Evolutionary conservation across 495 filamentous ascomycete species (phyloP).

Genomic region (Staphylotrichum longicolle): DNA sequence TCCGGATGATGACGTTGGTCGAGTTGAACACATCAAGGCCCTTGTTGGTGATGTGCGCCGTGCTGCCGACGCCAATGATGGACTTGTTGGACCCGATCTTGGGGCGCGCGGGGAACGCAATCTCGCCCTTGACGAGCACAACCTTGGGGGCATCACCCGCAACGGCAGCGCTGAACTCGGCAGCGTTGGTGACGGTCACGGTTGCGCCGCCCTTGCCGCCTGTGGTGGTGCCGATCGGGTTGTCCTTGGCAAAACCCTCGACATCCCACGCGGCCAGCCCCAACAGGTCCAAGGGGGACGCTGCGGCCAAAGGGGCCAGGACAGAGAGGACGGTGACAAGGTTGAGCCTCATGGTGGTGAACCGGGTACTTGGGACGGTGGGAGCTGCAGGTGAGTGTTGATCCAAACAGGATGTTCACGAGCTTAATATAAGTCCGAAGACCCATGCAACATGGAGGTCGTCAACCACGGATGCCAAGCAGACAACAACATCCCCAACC

Average conservation of each 20-base stretch:
- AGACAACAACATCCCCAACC: background rate
- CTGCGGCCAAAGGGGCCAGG: conserved; percentile 1
- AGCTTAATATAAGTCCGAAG: conserved; percentile 5
- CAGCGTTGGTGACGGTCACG: conserved; percentile 55
- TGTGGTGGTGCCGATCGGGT: conserved; percentile 49
- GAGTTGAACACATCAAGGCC: conserved; percentile 47
- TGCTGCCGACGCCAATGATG: conserved; percentile 49
- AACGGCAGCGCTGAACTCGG: conserved; percentile 49
- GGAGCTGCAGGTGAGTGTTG: background rate
- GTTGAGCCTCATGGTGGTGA: conserved; percentile 19
- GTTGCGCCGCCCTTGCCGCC: conserved; percentile 57
- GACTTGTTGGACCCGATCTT: conserved; percentile 54
- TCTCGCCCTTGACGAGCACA: conserved; percentile 47
- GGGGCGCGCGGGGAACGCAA: conserved; percentile 43
- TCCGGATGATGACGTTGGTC: conserved; percentile 59
- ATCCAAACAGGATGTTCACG: background rate
- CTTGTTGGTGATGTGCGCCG: conserved; percentile 38
- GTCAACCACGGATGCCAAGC: background rate
- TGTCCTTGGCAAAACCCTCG: conserved; percentile 41
- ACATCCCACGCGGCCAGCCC: conserved; percentile 27
- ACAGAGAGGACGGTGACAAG: conserved; percentile 9
- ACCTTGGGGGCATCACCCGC: conserved; percentile 41
- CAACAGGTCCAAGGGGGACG: conserved; percentile 3
- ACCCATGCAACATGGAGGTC: background rate
- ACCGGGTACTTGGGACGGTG: background rate